phyloP scores from a whole-genome alignment of 306 rosid genomes.

The Crotalaria pallida region DNA sequence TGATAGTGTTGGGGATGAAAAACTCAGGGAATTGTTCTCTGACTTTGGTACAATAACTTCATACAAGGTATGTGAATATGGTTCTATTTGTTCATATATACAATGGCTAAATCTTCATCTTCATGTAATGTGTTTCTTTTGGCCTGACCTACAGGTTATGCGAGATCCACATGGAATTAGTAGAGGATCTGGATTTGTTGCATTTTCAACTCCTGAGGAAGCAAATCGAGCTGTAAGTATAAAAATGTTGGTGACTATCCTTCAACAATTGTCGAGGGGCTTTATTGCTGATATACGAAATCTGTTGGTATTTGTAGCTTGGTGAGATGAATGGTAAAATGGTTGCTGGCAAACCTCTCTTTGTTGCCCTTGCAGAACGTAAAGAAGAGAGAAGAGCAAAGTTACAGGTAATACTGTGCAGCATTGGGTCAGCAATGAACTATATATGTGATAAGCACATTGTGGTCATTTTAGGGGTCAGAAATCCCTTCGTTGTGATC shows the following conservation, averaged over 20 bases:
- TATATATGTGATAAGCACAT: not conserved
- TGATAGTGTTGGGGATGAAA: constrained; percentile 40
- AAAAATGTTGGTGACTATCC: not conserved
- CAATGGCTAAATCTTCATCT: not conserved
- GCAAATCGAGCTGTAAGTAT: constrained; percentile 48
- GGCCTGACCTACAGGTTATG: constrained; percentile 33
- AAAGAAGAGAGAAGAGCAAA: constrained; percentile 52
- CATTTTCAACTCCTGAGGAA: constrained; percentile 42
- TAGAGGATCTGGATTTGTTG: constrained; percentile 48
- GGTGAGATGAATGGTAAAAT: constrained; percentile 37
- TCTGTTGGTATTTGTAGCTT: constrained; percentile 28
- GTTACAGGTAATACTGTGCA: constrained; percentile 37
- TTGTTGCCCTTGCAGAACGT: constrained; percentile 48
- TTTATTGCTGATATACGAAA: not conserved
- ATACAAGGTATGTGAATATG: constrained; percentile 33
- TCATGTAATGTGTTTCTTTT: not conserved
- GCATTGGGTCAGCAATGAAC: not conserved
- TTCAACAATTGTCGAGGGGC: not conserved
- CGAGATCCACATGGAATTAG: constrained; percentile 33
- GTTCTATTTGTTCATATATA: not conserved
- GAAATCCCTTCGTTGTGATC: not conserved
- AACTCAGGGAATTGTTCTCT: constrained; percentile 31
- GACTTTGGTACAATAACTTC: constrained; percentile 42
- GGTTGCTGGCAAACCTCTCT: constrained; percentile 45
- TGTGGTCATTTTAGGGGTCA: not conserved